Conservation (phyloP, 139 green algal species). For the Chlamydomonas asymmetrica region DNA sequence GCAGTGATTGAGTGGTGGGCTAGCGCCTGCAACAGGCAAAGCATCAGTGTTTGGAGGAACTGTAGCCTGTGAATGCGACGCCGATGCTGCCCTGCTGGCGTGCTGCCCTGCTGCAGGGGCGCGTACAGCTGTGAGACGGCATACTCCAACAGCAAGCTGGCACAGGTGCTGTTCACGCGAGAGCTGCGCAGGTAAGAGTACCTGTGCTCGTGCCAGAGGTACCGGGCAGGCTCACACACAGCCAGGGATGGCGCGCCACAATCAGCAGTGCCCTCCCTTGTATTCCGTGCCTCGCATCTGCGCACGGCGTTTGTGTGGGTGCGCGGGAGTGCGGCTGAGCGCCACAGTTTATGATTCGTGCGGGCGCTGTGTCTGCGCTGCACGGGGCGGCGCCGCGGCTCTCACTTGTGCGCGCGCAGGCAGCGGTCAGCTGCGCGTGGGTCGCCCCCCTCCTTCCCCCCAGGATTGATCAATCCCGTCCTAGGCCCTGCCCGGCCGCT, state of each 20-base stretch:
- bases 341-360: too few species aligned
- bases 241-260: not conserved
- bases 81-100: not conserved
- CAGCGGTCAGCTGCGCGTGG: too few species aligned
- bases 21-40: conserved; percentile 34
- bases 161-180: conserved; percentile 66
- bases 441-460: too few species aligned
- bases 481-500: too few species aligned
- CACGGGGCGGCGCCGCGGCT: too few species aligned
- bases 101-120: not conserved
- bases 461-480: too few species aligned
- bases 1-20: not conserved
- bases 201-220: too few species aligned
- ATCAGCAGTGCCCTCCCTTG: not conserved
- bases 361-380: too few species aligned
- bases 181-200: conserved; percentile 59
- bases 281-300: too few species aligned
- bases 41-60: conserved; percentile 38
- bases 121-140: conserved; percentile 45
- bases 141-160: conserved; percentile 83
- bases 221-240: not conserved
- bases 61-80: conserved; percentile 24
- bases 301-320: too few species aligned
- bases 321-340: too few species aligned
- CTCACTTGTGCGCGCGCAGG: too few species aligned